Evolutionary conservation across 768 basidiomycete species (phyloP), one percentile per base, ranked within the genome.

Genomic region (Leccinum fibrillosum): DNA sequence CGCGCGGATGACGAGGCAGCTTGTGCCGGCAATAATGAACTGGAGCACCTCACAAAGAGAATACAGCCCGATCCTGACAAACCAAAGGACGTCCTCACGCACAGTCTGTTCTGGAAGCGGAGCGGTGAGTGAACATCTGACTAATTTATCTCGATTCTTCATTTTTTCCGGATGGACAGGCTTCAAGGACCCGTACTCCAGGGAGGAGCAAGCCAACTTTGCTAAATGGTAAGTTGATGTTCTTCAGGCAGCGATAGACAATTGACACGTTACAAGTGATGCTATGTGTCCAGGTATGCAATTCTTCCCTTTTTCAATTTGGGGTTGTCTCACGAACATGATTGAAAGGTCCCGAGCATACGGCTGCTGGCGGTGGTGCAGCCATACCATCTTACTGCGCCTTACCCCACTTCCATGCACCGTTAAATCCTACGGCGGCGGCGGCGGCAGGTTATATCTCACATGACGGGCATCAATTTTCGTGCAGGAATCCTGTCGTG

Each of bases 161-260:
- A 15, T 8, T 3, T 2, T n/a, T n/a, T 19, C 30, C 34, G 37
- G 3, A 42, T 12, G 35, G 3, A 19, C 45, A 84, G 84, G 81
- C 10, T 86, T 86, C 72, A 83, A 79, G 74, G 84, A 86, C 64
- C 85, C 85, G 0, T 86, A 86, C 58, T 78, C 84, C 21, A 75
- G 75, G n/a, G 82, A 84, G 42, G 83, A 86, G 52, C 80, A 81
- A 62, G 53, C 73, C 1, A 77, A 78, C 49, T 86, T 85, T 64
- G 70, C 72, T 1, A 80, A 81, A 66, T 86, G 85, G 82, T 82
- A 64, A 48, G 77, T 42, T 5, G 8, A 0, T 23, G 32, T n/a
- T 2, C 23, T 34, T 25, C 37, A 48, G 5, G 23, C 7, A 4
- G 25, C 26, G 42, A 55, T 21, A 7, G 5, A 49, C 0, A 3